Evolutionary conservation across 2,329 filamentous ascomycete genomes (phyloP), one percentile per base, ranked within the genome.

Genomic region (Ciborinia camelliae): DNA sequence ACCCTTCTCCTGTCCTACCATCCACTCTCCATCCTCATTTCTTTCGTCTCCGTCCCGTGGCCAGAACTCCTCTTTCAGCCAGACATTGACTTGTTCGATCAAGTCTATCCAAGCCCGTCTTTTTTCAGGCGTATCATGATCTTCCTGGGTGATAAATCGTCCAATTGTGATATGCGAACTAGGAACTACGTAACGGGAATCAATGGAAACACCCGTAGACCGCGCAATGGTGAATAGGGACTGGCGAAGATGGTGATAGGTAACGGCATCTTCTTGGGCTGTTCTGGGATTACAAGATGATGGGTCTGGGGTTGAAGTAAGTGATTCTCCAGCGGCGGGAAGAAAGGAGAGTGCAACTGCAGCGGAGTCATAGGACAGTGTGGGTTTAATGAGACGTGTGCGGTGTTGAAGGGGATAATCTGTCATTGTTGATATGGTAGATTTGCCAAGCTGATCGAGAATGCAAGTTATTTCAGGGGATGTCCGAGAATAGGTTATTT

Each of bases 131-230:
- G 82, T 82, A 45, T 82, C 81, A 71, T 88, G 85, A 68, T 93
- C 91, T 15, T 81, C 79, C 48, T 86, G 82, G 12, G 81, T 83
- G 51, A 97, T 82, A 75, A 95, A 97, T 4, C 94, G 82, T 0
- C 85, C 93, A 65, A 98, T 84, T 0, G 94, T 97, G 73, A 97
- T 84, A 78, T 98, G 94, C 20, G 91, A 92, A 54, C 90, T 94
- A 1, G 93, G 93, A 2, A 96, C 91, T 30, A 93, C 87, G 75
- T 97, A 98, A 65, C 94, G 83, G 61, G 90, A 91, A 28, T 82
- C 88, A 41, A 97, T 82, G 20, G 83, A 78, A n/a, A 94, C 80
- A 1, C 90, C 90, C 0, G 86, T 82, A 4, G 78, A 79, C 53
- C 81, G 79, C 4, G 86, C 84, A 32, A 86, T 79, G 57, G 83